Conservation (phyloP, 1,284 basidiomycete species). For the Malassezia arunalokei region DNA sequence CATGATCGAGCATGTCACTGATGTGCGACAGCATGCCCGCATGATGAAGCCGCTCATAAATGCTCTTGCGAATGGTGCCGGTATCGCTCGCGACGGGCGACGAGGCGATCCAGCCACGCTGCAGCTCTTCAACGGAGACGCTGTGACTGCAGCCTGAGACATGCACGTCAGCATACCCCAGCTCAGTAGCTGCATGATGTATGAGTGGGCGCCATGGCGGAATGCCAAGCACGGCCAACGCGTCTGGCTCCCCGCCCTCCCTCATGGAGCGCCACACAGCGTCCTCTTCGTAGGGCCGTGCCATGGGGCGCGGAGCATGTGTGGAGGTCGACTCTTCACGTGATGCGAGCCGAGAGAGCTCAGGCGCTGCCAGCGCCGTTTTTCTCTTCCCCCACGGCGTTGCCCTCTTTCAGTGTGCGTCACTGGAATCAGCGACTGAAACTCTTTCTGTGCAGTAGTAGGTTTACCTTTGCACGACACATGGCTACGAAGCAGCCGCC, state of each 20-base stretch:
- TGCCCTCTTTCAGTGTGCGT: conserved; percentile 2
- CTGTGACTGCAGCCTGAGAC: neutral
- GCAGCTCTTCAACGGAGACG: neutral
- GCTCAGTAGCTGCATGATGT: neutral
- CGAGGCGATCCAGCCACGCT: neutral
- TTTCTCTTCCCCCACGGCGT: neutral
- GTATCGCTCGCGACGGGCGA: neutral
- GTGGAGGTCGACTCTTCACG: too few species aligned
- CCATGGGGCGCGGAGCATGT: too few species aligned
- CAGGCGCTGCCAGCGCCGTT: neutral
- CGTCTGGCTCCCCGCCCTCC: neutral
- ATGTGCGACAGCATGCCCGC: neutral
- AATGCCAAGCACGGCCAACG: neutral
- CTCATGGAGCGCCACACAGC: too few species aligned
- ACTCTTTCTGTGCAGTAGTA: neutral
- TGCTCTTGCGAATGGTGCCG: neutral
- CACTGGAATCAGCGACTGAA: neutral
- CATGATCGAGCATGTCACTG: neutral
- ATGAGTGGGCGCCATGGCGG: neutral
- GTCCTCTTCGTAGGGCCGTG: too few species aligned
- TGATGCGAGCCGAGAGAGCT: neutral
- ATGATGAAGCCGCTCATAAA: neutral
- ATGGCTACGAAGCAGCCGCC: conserved; percentile 25
- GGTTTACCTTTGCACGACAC: neutral
- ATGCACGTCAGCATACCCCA: neutral